These are phyloP conservation scores for Mycena floridula DNA, from an alignment of 768 basidiomycete species.

Conservation along the genomic window DNA sequence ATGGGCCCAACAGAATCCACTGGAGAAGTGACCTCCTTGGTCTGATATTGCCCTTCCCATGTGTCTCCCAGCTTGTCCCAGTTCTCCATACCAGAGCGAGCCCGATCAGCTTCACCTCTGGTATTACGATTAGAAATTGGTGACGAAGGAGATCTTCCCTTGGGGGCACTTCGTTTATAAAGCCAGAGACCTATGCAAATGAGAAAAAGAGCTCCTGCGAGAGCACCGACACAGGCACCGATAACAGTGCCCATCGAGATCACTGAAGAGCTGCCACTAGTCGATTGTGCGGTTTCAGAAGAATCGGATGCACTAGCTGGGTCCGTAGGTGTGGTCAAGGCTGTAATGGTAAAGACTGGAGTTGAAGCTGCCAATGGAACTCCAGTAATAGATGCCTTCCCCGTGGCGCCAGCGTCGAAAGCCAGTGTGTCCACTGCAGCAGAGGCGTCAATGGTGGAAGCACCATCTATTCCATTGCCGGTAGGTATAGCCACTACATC, in stretches of 20 bases:
- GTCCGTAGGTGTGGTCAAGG: background rate
- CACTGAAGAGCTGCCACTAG: constrained; percentile 5
- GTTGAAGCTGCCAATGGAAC: background rate
- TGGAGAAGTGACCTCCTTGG: constrained; percentile 36
- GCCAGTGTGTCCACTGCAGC: background rate
- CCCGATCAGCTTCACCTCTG: constrained; percentile 33
- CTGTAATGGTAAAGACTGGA: background rate
- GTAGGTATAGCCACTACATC: background rate
- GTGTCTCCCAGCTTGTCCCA: constrained; percentile 56
- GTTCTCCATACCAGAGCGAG: constrained; percentile 39
- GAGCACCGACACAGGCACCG: constrained; percentile 56
- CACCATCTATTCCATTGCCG: background rate
- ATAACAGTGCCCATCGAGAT: constrained; percentile 51
- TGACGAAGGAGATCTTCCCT: constrained; percentile 24
- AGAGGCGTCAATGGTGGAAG: background rate
- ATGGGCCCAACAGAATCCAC: constrained; percentile 37
- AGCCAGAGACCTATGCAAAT: constrained; percentile 48
- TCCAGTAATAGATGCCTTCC: background rate
- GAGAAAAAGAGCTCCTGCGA: constrained; percentile 46
- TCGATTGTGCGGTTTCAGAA: background rate
- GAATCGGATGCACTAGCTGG: background rate
- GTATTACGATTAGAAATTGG: constrained; percentile 27
- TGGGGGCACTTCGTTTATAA: constrained; percentile 42
- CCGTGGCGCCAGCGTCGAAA: background rate
- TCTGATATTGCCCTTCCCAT: constrained; percentile 38